Conservation (phyloP, 2,329 filamentous ascomycete species). For the Penicillium sp. region DNA sequence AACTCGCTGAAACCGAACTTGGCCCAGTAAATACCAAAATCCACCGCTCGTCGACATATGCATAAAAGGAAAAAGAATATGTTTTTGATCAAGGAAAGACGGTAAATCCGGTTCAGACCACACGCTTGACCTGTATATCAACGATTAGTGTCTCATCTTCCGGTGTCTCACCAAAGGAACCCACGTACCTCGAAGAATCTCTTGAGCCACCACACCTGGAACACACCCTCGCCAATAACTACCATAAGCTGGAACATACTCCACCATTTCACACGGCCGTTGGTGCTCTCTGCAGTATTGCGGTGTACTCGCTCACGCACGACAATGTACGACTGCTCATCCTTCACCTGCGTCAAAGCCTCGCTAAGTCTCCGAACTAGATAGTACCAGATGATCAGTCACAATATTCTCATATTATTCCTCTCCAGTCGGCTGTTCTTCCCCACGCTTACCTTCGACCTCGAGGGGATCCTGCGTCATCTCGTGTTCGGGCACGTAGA, state of each 20-base stretch:
- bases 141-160: slow-evolving; percentile 7
- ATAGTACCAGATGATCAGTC: slow-evolving; percentile 4
- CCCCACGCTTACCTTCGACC: slow-evolving; percentile 65
- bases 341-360: slow-evolving; percentile 85
- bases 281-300: slow-evolving; percentile 98
- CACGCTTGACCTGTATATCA: slow-evolving; percentile 44
- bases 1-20: slow-evolving; percentile 11
- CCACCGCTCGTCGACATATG: slow-evolving; percentile 7
- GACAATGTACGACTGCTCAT: slow-evolving; percentile 97
- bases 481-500: slow-evolving; percentile 90
- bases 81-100: neutral
- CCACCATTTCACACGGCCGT: slow-evolving; percentile 98
- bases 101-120: slow-evolving; percentile 37
- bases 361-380: slow-evolving; percentile 79
- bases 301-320: slow-evolving; percentile 92
- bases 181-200: slow-evolving; percentile 80
- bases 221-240: slow-evolving; percentile 85
- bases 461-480: slow-evolving; percentile 83
- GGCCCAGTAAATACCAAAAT: slow-evolving; percentile 9
- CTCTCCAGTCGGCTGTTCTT: neutral
- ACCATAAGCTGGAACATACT: slow-evolving; percentile 92
- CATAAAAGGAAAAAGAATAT: neutral
- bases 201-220: slow-evolving; percentile 99
- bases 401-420: neutral
- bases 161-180: neutral